Conservation (phyloP, 78 protist species). For the Dictyostelium capitatum region DNA sequence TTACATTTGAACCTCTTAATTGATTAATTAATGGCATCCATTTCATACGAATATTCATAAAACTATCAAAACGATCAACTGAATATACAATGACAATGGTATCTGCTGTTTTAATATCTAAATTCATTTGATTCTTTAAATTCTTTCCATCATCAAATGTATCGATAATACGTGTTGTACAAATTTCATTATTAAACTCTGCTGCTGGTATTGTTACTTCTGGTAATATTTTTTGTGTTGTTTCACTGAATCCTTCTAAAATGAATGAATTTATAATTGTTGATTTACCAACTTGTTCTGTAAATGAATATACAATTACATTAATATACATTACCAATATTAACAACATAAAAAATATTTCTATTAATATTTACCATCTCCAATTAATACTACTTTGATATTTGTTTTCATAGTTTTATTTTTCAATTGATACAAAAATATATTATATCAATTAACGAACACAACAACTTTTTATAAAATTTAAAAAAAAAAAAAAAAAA, state of each 20-base stretch:
- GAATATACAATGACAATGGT: conserved; percentile 47
- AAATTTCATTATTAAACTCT: not conserved
- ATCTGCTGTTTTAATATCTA: conserved; percentile 56
- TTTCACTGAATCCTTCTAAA: conserved; percentile 13
- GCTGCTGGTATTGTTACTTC: conserved; percentile 50
- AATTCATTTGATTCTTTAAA: conserved; percentile 13
- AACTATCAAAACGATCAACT: conserved; percentile 22
- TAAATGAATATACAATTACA: no score
- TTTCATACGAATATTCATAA: conserved; percentile 51
- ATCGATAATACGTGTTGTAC: conserved; percentile 46
- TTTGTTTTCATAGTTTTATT: conserved; percentile 1
- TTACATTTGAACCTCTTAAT: conserved; percentile 20
- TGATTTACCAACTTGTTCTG: conserved; percentile 62
- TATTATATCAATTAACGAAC: not conserved
- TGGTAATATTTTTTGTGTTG: conserved; percentile 30
- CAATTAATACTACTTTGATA: conserved; percentile 47
- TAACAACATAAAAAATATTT: not conserved
- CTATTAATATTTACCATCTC: conserved; percentile 45
- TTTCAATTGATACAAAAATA: no score
- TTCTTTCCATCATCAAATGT: conserved; percentile 25
- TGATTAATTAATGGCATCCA: conserved; percentile 69
- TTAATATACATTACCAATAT: no score
- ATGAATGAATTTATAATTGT: conserved; percentile 45
- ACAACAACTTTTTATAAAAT: not conserved
- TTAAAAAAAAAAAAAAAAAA: not conserved